A percentile compares a stretch with the other conserved stretches of the same genome.
Evolutionary conservation across 345 rosid species (phyloP).

Genomic region (Arabidopsis suecica): DNA sequence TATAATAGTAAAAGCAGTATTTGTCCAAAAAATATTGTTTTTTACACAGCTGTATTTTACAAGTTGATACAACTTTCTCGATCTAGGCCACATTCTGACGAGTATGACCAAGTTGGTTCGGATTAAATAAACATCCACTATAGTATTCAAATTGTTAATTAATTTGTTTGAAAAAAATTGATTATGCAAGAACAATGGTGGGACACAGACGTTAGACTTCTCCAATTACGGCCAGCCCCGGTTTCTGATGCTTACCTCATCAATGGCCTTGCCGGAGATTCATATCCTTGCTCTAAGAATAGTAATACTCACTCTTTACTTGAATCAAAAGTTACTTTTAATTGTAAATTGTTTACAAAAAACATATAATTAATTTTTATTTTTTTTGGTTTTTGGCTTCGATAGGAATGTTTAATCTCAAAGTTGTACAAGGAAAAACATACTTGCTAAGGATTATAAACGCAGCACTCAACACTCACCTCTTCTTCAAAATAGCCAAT

Average conservation of each 20-base stretch:
- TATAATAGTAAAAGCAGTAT: no score
- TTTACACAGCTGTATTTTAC: no score
- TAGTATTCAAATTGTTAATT: not conserved
- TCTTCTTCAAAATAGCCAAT: constrained; percentile 78
- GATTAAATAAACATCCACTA: not conserved
- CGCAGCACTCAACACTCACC: constrained; percentile 50
- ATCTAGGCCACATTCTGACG: no score
- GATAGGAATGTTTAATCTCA: constrained; percentile 56
- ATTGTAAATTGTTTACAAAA: no score
- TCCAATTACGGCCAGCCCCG: constrained; percentile 17
- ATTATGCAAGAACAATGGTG: constrained; percentile 41
- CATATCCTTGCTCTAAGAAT: constrained; percentile 28
- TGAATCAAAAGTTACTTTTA: no score
- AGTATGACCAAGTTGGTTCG: no score
- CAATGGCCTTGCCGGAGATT: constrained; percentile 38
- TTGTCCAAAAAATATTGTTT: no score
- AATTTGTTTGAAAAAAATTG: not conserved
- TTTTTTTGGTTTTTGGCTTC: not conserved
- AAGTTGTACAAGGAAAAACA: constrained; percentile 64
- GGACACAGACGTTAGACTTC: constrained; percentile 13
- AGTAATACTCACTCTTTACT: constrained; percentile 11
- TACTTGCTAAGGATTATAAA: constrained; percentile 63
- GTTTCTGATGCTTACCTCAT: constrained; percentile 34
- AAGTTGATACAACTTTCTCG: no score
- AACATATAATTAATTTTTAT: no score